Percentiles rank a stretch among this genome's conserved stretches.
These are phyloP conservation scores for Yamadazyma laniorum DNA, from an alignment of 805 yeast genomes.

Conservation along the genomic window DNA sequence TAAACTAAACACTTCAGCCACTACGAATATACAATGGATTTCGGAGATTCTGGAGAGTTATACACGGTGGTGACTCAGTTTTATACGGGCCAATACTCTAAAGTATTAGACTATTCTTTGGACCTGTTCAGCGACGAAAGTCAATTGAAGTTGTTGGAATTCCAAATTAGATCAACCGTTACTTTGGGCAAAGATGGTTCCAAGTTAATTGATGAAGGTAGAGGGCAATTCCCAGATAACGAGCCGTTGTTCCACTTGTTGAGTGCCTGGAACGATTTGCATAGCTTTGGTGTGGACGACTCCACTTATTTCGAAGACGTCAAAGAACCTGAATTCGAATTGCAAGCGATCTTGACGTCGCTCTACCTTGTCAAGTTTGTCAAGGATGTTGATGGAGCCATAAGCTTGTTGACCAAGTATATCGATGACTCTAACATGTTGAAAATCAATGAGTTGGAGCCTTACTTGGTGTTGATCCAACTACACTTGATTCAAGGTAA, in stretches of 20 bases:
- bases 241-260: constrained; percentile 36
- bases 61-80: constrained; percentile 57
- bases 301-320: constrained; percentile 43
- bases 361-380: constrained; percentile 36
- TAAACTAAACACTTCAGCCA: neutral
- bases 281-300: constrained; percentile 42
- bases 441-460: constrained; percentile 37
- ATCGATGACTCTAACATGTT: constrained; percentile 21
- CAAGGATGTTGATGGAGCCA: constrained; percentile 38
- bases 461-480: constrained; percentile 40
- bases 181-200: constrained; percentile 40
- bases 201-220: constrained; percentile 35
- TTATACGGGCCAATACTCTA: constrained; percentile 55
- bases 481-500: constrained; percentile 39
- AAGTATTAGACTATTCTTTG: constrained; percentile 38
- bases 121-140: constrained; percentile 38
- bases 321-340: constrained; percentile 31
- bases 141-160: constrained; percentile 40
- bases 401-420: constrained; percentile 28
- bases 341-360: constrained; percentile 42
- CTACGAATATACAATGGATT: constrained; percentile 29
- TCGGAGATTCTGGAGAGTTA: constrained; percentile 48
- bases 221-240: constrained; percentile 30
- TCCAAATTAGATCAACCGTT: constrained; percentile 39
- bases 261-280: constrained; percentile 43